Evolutionary conservation across 2,329 filamentous ascomycete species (phyloP), one percentile per base, ranked within the genome.

Genomic region (Conoideocrella luteorostrata): DNA sequence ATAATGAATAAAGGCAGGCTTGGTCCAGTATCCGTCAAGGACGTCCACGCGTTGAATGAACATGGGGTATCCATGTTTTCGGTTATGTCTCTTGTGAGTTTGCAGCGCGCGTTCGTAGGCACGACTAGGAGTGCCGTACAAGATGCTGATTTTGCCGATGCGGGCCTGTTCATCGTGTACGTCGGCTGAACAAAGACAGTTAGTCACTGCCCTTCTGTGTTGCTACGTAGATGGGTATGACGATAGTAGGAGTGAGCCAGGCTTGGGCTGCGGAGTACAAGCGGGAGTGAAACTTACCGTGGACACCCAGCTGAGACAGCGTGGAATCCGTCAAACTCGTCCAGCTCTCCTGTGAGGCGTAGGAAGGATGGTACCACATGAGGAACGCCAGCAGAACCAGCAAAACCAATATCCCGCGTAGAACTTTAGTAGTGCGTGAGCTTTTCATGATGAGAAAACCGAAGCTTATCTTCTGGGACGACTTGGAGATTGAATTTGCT

Each of bases 1-100:
- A 18, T 60, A 57, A 26, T 67, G 49, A 7, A 69, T 50, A 39
- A 61, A 66, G 7, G 63, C 61, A 5, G 64, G 65, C 47, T 68
- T 68, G 7, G 60, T 67, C 61, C 65, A 69, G 17, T 52, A 55
- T 24, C 57, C 59, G 33, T 57, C 49, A 17, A 53, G 47, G 41
- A 61, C 52, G 30, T 54, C 50, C 34, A 57, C 53, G 42, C 56
- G 56, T 35, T 62, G 59, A 24, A 65, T 58, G 43, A 56, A 62
- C 47, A 60, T 59, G 23, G 50, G 52, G 47, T 61, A 64, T 43
- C 57, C 57, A 45, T 65, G 60, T 29, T 58, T 29, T 3, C 56
- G 45, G 46, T 64, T 65, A 50, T 67, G 63, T 3, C 54, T 42
- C 42, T 60, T 46, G 52, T 67, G 63, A 10, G 59, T 61, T 32